Evolutionary conservation across 2,329 filamentous ascomycete species (phyloP), one percentile per base, ranked within the genome.

Genomic region (Mycosphaerella sp.): DNA sequence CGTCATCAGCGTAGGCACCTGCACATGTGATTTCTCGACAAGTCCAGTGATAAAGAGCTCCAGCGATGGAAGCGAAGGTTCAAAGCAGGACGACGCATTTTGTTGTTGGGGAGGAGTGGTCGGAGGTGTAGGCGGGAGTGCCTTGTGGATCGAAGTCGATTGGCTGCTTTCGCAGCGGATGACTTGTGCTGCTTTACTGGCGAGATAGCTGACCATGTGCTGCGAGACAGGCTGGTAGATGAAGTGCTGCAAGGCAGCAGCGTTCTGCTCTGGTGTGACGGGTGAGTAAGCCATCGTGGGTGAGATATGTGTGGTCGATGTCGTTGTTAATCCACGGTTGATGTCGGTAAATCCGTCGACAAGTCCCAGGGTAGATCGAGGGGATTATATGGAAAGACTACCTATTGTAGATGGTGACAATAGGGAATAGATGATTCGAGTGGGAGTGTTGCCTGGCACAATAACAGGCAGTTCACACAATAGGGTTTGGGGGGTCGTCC

Each of bases 1-100:
- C 36, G 89, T 92, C 93, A 98, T 97, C 63, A 98, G 81, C 6
- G 93, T 98, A 10, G 93, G 89, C 50, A 96, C 91, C 78, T 97
- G 92, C 31, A 97, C 93, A 71, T 96, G 95, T 62, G 92, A 97
- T 57, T 87, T 86, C 67, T 89, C 83, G 58, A 97, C 91, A 31
- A 98, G 80, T 60, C 90, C 89, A 48, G 83, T 85, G 74, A 98
- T 97, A 78, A 97, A 98, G 55, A 84, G 81, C 72, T 95, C 89
- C 36, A 97, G 77, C 0, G 87, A 85, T 2, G 93, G 93, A 32
- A 98, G 68, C 29, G 67, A 53, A 29, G 73, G 68, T 56, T 78
- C 78, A 57, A 73, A 74, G 62, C 81, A 77, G 68, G 73, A 61
- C 69, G 78, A 17, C 14, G 14, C 64, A 48, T 68, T 62, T 57